A percentile compares a stretch with the other conserved stretches of the same genome.
These are phyloP conservation scores for Fusarium fujikuroi DNA, from an alignment of 2,329 filamentous ascomycete species.

Conservation along the genomic window DNA sequence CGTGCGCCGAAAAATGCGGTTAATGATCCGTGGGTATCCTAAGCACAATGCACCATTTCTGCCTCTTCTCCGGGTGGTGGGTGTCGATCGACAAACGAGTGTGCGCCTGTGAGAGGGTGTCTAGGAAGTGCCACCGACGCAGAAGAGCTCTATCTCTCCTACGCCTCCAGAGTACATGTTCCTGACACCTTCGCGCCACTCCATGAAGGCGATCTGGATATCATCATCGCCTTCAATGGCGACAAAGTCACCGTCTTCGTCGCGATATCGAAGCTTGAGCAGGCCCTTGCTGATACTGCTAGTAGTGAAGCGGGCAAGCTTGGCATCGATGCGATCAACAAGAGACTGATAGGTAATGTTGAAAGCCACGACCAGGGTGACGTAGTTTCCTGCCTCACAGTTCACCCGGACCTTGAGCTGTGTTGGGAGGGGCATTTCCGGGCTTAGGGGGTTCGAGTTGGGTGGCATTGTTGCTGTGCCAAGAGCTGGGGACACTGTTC, in stretches of 20 bases:
- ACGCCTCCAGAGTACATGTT: conserved; percentile 73
- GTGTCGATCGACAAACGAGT: conserved; percentile 15
- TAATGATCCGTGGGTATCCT: conserved; percentile 47
- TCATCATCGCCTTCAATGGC: conserved; percentile 96
- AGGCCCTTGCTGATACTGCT: conserved; percentile 85
- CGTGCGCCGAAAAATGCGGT: conserved; percentile 48
- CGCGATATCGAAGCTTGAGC: conserved; percentile 88
- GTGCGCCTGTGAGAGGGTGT: conserved; percentile 7
- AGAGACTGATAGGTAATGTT: conserved; percentile 95
- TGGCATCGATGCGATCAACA: conserved; percentile 95
- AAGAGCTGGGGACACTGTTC: conserved; percentile 60
- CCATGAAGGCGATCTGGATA: conserved; percentile 93
- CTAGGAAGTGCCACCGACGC: conserved; percentile 64
- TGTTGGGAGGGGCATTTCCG: conserved; percentile 67
- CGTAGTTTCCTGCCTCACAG: conserved; percentile 84
- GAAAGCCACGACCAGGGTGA: conserved; percentile 94
- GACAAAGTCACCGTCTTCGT: conserved; percentile 92
- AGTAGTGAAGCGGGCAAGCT: conserved; percentile 86
- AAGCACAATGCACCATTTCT: conserved; percentile 43
- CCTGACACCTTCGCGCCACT: conserved; percentile 81
- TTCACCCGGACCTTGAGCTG: conserved; percentile 97
- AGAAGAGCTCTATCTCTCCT: conserved; percentile 91
- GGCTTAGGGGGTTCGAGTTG: conserved; percentile 49
- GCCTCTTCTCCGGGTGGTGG: conserved; percentile 17
- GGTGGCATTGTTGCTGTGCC: conserved; percentile 48